These are phyloP conservation scores for Puccinia triticina DNA, from an alignment of 1,284 basidiomycete species.

Conservation along the genomic window DNA sequence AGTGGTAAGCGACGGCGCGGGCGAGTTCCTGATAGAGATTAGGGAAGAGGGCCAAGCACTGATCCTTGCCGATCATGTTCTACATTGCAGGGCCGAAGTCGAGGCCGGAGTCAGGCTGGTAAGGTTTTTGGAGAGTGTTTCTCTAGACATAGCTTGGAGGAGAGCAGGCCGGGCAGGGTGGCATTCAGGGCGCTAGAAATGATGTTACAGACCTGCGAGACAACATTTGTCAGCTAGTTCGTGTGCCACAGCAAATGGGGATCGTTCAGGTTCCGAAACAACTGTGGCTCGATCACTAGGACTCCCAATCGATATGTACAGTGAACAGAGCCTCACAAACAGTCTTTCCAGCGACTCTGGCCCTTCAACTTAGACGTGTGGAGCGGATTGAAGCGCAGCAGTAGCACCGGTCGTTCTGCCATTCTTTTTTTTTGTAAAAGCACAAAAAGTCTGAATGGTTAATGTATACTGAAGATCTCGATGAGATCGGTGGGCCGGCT, in stretches of 20 bases:
- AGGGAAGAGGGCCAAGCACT: slow-evolving; percentile 25
- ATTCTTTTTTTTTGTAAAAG: no score
- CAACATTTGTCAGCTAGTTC: slow-evolving; percentile 34
- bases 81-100: slow-evolving; percentile 19
- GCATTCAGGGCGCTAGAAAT: neutral
- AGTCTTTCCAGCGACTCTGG: neutral
- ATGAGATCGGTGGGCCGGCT: no score
- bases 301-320: neutral
- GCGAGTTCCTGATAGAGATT: slow-evolving; percentile 41
- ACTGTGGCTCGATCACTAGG: slow-evolving; percentile 13
- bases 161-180: neutral
- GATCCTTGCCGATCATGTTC: neutral
- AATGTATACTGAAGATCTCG: no score
- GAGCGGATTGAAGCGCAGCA: slow-evolving; percentile 7
- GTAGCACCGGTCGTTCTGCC: slow-evolving; percentile 27
- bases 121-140: neutral
- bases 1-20: slow-evolving; percentile 25
- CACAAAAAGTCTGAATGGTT: no score
- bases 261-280: slow-evolving; percentile 17
- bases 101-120: neutral
- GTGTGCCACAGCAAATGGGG: neutral
- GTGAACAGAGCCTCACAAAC: neutral
- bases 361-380: slow-evolving; percentile 4
- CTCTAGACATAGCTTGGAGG: slow-evolving; percentile 11
- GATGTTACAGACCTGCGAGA: slow-evolving; percentile 28